Base-by-base conservation (phyloP, 2,329 filamentous ascomycete genomes). In the Pseudopyrenochaeta lycopersici region DNA sequence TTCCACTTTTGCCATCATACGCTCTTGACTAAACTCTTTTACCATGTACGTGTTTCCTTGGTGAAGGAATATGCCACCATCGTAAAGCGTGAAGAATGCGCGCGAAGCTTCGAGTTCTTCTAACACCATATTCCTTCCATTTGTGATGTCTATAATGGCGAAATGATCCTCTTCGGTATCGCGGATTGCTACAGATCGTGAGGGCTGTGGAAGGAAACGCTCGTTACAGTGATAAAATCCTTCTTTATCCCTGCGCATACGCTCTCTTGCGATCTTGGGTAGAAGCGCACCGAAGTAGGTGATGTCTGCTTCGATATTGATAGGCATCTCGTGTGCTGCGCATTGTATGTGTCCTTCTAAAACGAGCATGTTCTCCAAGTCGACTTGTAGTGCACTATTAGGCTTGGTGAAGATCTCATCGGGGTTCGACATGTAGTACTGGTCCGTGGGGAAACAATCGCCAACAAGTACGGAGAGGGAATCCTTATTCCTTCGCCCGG, bases 401-500 rank as follows among this genome's bases (percentile, higher is more conserved):
- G 93, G 92, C 66, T 91, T 91, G 0, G 90, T 95, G 76, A 98
- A 94, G 20, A 99, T 89, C 74, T 97, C 92, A 57, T 95, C 89
- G 0, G 95, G 95, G 60, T 98, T 96, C 57, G 91, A 87, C 95
- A 99, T 99, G 75, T 96, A 99, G 71, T 96, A 88, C 71, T 99
- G 95, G 72, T 99, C 95, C 0, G 91, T 92, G 2, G 93, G 88
- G 62, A 95, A 97, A 60, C 88, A 88, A 70, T 97, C 93, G 2
- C 93, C 95, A 0, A 99, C 86, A 1, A 99, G 80, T 2, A 99
- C 87, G 0, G 92, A 96, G 2, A 99, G 81, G 0, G 93, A 96
- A 74, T 99, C 95, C 69, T 91, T 96, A 71, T 97, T 97, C 54
- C 94, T 85, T 54, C 95, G 86, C 11, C 95, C 95, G 17, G 95